Evolutionary conservation across 805 yeast genomes (phyloP).

Genomic region (Hemisphaericaspora nanyangensis): DNA sequence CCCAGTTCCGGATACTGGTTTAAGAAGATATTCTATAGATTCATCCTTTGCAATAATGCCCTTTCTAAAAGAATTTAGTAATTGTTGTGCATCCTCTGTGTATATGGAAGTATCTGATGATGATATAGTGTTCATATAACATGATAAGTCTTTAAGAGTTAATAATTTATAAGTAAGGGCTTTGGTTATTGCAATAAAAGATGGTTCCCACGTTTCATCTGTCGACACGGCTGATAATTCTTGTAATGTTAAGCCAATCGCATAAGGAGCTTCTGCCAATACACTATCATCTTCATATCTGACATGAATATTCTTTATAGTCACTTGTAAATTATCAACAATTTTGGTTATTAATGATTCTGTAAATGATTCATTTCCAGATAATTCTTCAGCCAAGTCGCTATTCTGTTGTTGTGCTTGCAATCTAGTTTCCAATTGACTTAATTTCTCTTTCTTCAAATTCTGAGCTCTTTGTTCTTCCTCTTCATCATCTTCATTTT

Average conservation of each 20-base stretch:
- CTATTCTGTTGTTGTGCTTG: constrained; percentile 36
- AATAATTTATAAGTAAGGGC: constrained; percentile 70
- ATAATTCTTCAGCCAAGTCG: constrained; percentile 28
- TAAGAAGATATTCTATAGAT: constrained; percentile 45
- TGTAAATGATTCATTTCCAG: constrained; percentile 74
- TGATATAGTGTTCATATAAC: constrained; percentile 81
- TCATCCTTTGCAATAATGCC: constrained; percentile 4
- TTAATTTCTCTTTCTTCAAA: constrained; percentile 62
- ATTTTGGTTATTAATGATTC: constrained; percentile 85
- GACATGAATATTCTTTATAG: constrained; percentile 86
- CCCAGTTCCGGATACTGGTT: constrained; percentile 89
- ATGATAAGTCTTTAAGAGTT: constrained; percentile 67
- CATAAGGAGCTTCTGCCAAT: constrained; percentile 70
- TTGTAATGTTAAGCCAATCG: constrained; percentile 76
- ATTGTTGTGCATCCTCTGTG: not conserved
- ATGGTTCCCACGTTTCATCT: constrained; percentile 78
- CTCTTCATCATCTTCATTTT: constrained; percentile 52
- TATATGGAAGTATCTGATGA: constrained; percentile 18
- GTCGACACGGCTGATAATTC: constrained; percentile 93
- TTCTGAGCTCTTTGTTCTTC: constrained; percentile 58
- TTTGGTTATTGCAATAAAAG: constrained; percentile 71
- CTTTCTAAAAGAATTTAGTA: constrained; percentile 1
- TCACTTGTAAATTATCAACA: constrained; percentile 87
- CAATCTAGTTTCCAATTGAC: constrained; percentile 61
- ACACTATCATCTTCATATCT: constrained; percentile 81